These are phyloP conservation scores for Fistulifera solaris DNA, from an alignment of 108 stramenopile genomes.

Conservation along the genomic window DNA sequence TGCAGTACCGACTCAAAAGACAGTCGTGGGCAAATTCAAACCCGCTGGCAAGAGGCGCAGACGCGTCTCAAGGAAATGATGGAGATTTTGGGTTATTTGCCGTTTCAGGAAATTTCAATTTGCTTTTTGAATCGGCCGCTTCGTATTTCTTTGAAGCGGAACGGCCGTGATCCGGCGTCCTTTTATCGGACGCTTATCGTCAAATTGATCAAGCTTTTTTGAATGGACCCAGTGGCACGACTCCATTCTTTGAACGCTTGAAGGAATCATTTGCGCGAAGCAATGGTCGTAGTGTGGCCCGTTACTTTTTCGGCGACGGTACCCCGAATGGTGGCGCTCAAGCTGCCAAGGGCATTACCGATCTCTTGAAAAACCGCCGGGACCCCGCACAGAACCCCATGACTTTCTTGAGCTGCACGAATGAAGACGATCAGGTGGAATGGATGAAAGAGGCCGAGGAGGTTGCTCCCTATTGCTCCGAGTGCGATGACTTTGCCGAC, in stretches of 20 bases:
- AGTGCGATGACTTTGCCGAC: slow-evolving; percentile 38
- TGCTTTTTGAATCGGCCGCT: slow-evolving; percentile 35
- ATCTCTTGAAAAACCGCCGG: slow-evolving; percentile 24
- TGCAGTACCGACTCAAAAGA: slow-evolving; percentile 21
- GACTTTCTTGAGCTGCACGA: slow-evolving; percentile 41
- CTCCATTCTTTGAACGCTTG: slow-evolving; percentile 33
- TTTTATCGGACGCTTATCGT: slow-evolving; percentile 27
- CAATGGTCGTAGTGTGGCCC: slow-evolving; percentile 22
- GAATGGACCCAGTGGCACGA: slow-evolving; percentile 23
- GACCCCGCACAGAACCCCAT: slow-evolving; percentile 32
- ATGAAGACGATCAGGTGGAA: slow-evolving; percentile 44
- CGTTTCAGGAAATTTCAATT: slow-evolving; percentile 27
- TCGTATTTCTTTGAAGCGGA: slow-evolving; percentile 15
- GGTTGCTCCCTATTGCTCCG: slow-evolving; percentile 34
- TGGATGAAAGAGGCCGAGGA: slow-evolving; percentile 58
- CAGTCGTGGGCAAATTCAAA: slow-evolving; percentile 11
- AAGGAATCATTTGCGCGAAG: slow-evolving; percentile 30
- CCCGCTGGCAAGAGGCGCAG: slow-evolving; percentile 33
- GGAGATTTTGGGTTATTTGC: slow-evolving; percentile 36
- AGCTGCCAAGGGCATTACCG: slow-evolving; percentile 27
- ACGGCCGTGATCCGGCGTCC: slow-evolving; percentile 20
- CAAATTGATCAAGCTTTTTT: slow-evolving; percentile 28
- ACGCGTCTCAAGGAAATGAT: slow-evolving; percentile 36
- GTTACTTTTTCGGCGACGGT: slow-evolving; percentile 48
- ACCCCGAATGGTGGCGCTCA: slow-evolving; percentile 31